Evolutionary conservation across 208 protist genomes (phyloP).

Genomic region (Naegleria lovaniensis): DNA sequence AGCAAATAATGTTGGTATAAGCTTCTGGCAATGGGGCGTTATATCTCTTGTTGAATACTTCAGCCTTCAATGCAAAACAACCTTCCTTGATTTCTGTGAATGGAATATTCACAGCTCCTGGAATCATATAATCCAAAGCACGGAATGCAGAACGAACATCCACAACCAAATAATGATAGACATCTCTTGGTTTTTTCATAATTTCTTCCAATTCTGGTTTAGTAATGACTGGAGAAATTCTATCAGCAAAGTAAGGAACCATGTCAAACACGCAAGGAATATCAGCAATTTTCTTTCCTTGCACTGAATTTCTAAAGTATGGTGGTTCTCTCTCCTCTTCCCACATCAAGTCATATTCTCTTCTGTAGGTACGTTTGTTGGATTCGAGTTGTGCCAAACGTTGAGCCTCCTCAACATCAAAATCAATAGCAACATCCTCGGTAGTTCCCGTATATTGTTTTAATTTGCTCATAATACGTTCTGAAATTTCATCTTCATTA

Average conservation of each 20-base stretch:
- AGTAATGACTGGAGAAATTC: not conserved
- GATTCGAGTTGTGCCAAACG: not conserved
- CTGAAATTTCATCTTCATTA: not conserved
- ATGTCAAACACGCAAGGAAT: not conserved
- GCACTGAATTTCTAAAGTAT: not conserved
- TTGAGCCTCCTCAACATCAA: not conserved
- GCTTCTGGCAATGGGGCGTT: not conserved
- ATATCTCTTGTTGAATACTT: not conserved
- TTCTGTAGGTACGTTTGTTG: not conserved
- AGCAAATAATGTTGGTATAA: not conserved
- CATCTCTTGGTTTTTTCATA: not conserved
- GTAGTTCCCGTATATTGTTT: not conserved
- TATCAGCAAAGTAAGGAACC: not conserved
- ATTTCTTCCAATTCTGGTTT: conserved; percentile 1
- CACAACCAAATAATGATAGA: not conserved
- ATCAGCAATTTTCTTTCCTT: conserved; percentile 6
- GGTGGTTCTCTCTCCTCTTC: conserved; percentile 3
- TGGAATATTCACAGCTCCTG: conserved; percentile 1
- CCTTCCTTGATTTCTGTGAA: not conserved
- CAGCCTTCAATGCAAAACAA: not conserved
- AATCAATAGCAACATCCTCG: not conserved
- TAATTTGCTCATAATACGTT: not conserved
- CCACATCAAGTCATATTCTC: not conserved
- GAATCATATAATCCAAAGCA: not conserved
- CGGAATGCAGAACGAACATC: not conserved